These are phyloP conservation scores for Xylaria sp. DNA, from an alignment of 2,329 filamentous ascomycete genomes.

Conservation along the genomic window DNA sequence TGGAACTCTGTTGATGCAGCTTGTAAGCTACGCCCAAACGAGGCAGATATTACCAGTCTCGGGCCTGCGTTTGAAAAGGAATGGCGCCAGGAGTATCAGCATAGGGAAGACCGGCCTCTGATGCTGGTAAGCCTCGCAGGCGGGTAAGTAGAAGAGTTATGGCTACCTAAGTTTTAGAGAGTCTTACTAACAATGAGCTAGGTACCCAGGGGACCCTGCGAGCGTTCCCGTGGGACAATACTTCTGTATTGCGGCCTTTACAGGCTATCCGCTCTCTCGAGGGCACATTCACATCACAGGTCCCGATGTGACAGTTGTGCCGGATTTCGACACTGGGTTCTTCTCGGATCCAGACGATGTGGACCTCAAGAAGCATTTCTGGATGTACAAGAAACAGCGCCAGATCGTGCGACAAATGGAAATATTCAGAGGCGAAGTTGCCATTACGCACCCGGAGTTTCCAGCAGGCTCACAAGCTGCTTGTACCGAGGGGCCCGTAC, in stretches of 20 bases:
- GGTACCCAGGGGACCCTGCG: neutral
- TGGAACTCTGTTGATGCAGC: slow-evolving; percentile 43
- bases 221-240: slow-evolving; percentile 59
- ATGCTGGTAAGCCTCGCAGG: slow-evolving; percentile 4
- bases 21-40: slow-evolving; percentile 42
- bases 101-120: slow-evolving; percentile 40
- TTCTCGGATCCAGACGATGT: slow-evolving; percentile 57
- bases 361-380: slow-evolving; percentile 67
- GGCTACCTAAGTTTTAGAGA: too few species aligned
- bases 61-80: slow-evolving; percentile 41
- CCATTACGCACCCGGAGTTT: slow-evolving; percentile 58
- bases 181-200: neutral
- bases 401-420: slow-evolving; percentile 68
- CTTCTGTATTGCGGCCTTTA: slow-evolving; percentile 63
- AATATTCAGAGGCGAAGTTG: slow-evolving; percentile 60
- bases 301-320: slow-evolving; percentile 6
- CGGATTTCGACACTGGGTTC: slow-evolving; percentile 25
- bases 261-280: slow-evolving; percentile 69
- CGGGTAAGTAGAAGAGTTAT: neutral
- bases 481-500: slow-evolving; percentile 44
- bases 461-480: slow-evolving; percentile 54
- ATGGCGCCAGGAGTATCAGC: slow-evolving; percentile 42
- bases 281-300: slow-evolving; percentile 70
- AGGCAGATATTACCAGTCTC: slow-evolving; percentile 39
- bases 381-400: slow-evolving; percentile 72